phyloP scores from a whole-genome alignment of 2,329 filamentous ascomycete species.

The Colletotrichum tofieldiae region DNA sequence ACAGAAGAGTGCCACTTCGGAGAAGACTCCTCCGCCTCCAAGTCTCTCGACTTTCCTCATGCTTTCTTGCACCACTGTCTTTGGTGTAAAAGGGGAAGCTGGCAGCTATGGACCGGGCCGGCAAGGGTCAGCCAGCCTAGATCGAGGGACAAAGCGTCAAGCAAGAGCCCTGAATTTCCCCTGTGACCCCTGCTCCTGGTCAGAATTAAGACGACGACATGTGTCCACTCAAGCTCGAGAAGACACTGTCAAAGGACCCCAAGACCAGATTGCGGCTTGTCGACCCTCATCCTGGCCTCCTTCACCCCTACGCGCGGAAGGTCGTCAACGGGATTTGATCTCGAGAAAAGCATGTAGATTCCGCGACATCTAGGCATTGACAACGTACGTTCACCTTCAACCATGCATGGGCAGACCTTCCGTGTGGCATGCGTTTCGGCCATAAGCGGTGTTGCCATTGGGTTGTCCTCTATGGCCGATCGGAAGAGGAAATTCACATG shows the following conservation, averaged over 20 bases:
- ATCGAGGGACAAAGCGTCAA: slow-evolving; percentile 39
- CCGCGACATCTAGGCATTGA: not conserved
- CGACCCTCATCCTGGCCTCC: not conserved
- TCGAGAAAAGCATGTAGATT: not conserved
- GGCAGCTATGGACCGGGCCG: slow-evolving; percentile 35
- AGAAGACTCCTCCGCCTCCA: not conserved
- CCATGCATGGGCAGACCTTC: slow-evolving; percentile 2
- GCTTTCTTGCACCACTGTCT: not conserved
- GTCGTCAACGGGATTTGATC: not conserved
- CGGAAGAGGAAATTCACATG: slow-evolving; percentile 26
- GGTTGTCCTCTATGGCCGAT: not conserved
- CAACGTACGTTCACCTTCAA: not conserved
- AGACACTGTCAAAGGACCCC: not conserved
- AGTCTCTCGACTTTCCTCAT: not conserved
- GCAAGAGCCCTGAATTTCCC: slow-evolving; percentile 39
- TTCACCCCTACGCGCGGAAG: not conserved
- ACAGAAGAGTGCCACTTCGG: not conserved
- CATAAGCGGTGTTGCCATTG: not conserved
- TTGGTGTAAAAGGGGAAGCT: not conserved
- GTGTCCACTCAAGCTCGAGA: not conserved
- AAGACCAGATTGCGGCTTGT: not conserved
- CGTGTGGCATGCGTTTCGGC: slow-evolving; percentile 26
- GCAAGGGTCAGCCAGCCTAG: slow-evolving; percentile 25
- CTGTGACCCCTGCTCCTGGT: slow-evolving; percentile 24
- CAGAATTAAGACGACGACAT: slow-evolving; percentile 33